A percentile compares a stretch with the other conserved stretches of the same genome.
Conservation (phyloP, 73 alveolate genomes). For the Blepharisma japonicum region DNA sequence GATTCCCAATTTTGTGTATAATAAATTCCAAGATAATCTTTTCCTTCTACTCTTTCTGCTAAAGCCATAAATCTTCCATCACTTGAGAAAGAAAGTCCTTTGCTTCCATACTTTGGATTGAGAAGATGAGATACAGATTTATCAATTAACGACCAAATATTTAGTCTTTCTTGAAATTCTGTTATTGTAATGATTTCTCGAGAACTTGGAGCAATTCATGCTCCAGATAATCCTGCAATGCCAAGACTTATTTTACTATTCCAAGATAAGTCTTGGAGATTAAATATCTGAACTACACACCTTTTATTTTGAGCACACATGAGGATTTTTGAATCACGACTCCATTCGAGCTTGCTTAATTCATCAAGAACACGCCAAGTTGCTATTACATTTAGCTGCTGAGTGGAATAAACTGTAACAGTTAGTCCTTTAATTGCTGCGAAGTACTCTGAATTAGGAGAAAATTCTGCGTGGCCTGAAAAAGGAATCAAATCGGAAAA, state of each 20-base stretch:
- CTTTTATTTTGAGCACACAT: conserved; percentile 17
- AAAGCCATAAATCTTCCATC: not conserved
- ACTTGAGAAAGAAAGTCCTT: conserved; percentile 10
- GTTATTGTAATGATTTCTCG: conserved; percentile 10
- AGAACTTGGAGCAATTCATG: conserved; percentile 2
- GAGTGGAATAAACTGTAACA: conserved; percentile 1
- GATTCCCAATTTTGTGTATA: not conserved
- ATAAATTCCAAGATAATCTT: not conserved
- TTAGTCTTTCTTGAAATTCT: not conserved
- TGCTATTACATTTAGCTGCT: not conserved
- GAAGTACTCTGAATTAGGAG: conserved; percentile 2
- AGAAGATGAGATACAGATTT: not conserved
- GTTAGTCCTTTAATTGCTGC: not conserved
- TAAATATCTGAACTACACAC: not conserved
- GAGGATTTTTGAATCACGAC: not conserved
- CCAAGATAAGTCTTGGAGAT: conserved; percentile 2
- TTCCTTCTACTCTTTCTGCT: not conserved
- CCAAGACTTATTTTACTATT: not conserved
- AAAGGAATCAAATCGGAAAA: conserved; percentile 4
- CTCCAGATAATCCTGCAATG: conserved; percentile 16
- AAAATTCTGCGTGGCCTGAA: conserved; percentile 25
- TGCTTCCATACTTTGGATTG: not conserved
- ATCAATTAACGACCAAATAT: conserved; percentile 11
- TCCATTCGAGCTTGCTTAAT: conserved; percentile 3
- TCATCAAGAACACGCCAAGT: conserved; percentile 23